phyloP scores from a whole-genome alignment of 306 rosid species.

The Inga laurina region DNA sequence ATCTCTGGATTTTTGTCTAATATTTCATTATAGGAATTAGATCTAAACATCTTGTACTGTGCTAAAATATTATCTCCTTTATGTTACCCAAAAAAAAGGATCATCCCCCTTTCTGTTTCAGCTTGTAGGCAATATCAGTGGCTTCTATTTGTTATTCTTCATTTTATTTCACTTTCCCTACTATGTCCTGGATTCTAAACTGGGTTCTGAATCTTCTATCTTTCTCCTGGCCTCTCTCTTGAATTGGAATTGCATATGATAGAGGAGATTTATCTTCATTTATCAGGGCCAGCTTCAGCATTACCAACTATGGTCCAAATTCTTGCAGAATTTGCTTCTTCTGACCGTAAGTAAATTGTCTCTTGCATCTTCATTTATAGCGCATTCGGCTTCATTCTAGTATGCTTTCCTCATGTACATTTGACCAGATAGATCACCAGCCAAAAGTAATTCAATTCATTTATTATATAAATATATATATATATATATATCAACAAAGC shows the following conservation, averaged over 20 bases:
- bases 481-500: background rate
- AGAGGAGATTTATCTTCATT: conserved; percentile 92
- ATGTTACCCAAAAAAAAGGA: background rate
- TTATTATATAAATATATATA: no score
- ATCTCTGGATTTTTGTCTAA: conserved; percentile 15
- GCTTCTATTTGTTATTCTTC: conserved; percentile 25
- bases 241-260: conserved; percentile 75
- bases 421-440: background rate
- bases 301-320: conserved; percentile 91
- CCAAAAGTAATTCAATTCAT: no score
- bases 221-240: conserved; percentile 22
- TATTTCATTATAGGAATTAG: conserved; percentile 12
- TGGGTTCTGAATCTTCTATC: conserved; percentile 15
- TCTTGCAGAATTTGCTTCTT: conserved; percentile 89
- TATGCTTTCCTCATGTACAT: background rate
- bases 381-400: background rate
- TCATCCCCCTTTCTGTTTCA: conserved; percentile 20
- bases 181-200: conserved; percentile 28
- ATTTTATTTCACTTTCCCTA: background rate
- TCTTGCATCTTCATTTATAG: background rate
- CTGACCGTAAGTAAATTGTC: conserved; percentile 63
- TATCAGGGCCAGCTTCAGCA: conserved; percentile 78
- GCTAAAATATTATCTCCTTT: conserved; percentile 9
- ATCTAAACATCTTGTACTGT: conserved; percentile 16
- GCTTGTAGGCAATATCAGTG: conserved; percentile 3